phyloP scores from a whole-genome alignment of 495 filamentous ascomycete species.

The Penicillium odoratum region DNA sequence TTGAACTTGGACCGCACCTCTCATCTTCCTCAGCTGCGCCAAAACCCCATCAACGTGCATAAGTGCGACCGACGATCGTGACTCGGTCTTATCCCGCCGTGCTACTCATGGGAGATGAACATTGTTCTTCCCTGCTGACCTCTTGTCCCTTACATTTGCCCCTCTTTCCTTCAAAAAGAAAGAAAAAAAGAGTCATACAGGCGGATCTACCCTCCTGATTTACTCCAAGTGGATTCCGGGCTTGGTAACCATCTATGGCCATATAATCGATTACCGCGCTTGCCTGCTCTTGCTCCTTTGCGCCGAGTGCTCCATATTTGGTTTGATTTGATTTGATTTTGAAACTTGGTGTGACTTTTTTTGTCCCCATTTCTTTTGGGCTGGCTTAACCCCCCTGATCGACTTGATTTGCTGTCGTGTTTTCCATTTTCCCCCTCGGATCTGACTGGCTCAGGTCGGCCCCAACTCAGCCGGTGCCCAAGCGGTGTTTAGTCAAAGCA shows the following conservation, averaged over 20 bases:
- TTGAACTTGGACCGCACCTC: conserved; percentile 24
- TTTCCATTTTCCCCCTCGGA: conserved; percentile 34
- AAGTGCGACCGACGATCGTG: conserved; percentile 42
- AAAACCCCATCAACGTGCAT: conserved; percentile 39
- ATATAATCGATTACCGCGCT: conserved; percentile 28
- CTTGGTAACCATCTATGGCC: conserved; percentile 7
- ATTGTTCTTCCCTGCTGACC: conserved; percentile 5
- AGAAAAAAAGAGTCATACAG: background rate
- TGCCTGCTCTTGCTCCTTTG: conserved; percentile 16
- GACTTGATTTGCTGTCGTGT: conserved; percentile 22
- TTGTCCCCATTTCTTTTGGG: background rate
- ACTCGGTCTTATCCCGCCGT: conserved; percentile 16
- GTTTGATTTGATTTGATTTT: conserved; percentile 5
- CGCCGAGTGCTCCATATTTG: conserved; percentile 15
- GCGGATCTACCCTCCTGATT: conserved; percentile 24
- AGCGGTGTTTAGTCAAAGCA: conserved; percentile 20
- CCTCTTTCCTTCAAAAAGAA: conserved; percentile 8
- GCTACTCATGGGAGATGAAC: conserved; percentile 1
- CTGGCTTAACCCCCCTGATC: conserved; percentile 5
- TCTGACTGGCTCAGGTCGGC: conserved; percentile 70
- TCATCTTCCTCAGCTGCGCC: conserved; percentile 14
- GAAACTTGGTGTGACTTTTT: background rate
- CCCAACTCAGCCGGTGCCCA: conserved; percentile 14
- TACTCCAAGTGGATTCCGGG: conserved; percentile 8
- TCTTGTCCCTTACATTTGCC: conserved; percentile 21